phyloP scores from a whole-genome alignment of 163 green algal species.

The Scenedesmus sp. region DNA sequence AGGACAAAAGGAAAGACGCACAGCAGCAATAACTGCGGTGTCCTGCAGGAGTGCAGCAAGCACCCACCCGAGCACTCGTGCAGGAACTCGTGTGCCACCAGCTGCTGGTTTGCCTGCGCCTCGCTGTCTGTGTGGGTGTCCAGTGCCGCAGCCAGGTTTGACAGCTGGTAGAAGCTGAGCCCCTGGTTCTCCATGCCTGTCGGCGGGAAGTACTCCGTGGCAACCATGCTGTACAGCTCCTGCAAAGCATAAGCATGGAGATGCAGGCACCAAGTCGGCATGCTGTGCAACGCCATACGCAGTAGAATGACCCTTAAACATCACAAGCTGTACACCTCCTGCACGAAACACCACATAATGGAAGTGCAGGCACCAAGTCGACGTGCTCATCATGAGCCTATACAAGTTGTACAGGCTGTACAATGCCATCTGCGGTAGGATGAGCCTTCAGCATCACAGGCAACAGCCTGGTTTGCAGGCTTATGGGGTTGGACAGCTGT shows the following conservation, averaged over 20 bases:
- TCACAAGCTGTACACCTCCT: too few relatives aligned
- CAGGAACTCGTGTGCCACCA: constrained; percentile 86
- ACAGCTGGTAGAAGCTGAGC: constrained; percentile 89
- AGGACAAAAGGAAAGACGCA: too few relatives aligned
- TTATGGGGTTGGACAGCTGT: too few relatives aligned
- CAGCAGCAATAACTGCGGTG: too few relatives aligned
- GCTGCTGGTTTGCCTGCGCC: constrained; percentile 85
- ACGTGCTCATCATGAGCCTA: background rate
- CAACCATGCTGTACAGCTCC: background rate
- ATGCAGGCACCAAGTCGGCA: background rate
- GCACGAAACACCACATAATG: too few relatives aligned
- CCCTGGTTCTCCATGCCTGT: constrained; percentile 91
- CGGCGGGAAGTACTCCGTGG: background rate
- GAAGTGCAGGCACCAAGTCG: too few relatives aligned
- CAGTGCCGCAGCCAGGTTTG: constrained; percentile 84
- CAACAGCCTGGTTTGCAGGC: too few relatives aligned
- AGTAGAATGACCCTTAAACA: too few relatives aligned
- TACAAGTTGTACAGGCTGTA: background rate
- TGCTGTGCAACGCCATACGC: background rate
- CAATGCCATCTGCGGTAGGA: too few relatives aligned
- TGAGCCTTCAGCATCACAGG: too few relatives aligned
- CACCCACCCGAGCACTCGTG: constrained; percentile 69
- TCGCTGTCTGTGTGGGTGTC: constrained; percentile 90
- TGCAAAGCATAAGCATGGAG: background rate
- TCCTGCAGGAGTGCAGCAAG: background rate